phyloP scores from a whole-genome alignment of 805 yeast genomes.

The Wickerhamia fluorescens region DNA sequence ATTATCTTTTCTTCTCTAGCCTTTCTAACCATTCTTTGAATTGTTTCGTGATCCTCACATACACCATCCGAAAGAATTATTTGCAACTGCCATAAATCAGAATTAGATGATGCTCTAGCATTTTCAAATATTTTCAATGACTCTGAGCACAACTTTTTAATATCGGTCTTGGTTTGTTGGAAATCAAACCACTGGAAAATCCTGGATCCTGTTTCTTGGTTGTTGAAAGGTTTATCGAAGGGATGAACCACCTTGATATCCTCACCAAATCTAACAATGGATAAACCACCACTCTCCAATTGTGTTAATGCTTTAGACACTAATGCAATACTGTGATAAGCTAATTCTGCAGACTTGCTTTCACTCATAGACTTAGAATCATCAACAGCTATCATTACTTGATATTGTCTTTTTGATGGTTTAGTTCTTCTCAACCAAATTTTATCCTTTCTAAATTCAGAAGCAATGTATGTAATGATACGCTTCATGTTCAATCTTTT shows the following conservation, averaged over 20 bases:
- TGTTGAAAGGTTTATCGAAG: constrained; percentile 75
- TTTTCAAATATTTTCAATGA: constrained; percentile 70
- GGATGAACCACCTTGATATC: constrained; percentile 79
- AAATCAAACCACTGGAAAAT: constrained; percentile 86
- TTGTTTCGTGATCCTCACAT: constrained; percentile 86
- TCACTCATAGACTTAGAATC: constrained; percentile 98
- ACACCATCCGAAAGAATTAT: constrained; percentile 94
- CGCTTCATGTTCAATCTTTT: constrained; percentile 95
- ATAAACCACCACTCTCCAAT: constrained; percentile 87
- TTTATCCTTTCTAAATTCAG: constrained; percentile 94
- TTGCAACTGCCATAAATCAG: constrained; percentile 88
- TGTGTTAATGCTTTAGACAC: constrained; percentile 92
- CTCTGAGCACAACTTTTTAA: constrained; percentile 60
- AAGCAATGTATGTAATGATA: constrained; percentile 95
- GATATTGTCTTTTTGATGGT: constrained; percentile 95
- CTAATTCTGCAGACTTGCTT: constrained; percentile 80
- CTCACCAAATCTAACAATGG: constrained; percentile 88
- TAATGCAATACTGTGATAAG: constrained; percentile 89
- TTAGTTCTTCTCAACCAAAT: constrained; percentile 97
- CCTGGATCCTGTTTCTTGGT: constrained; percentile 70
- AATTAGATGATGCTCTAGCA: constrained; percentile 37
- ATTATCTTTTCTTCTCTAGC: constrained; percentile 90
- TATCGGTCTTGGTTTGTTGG: constrained; percentile 82
- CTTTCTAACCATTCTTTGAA: constrained; percentile 76
- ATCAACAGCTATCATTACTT: constrained; percentile 94